Base-by-base conservation (phyloP, 345 rosid genomes). In the Bruguiera parviflora region DNA sequence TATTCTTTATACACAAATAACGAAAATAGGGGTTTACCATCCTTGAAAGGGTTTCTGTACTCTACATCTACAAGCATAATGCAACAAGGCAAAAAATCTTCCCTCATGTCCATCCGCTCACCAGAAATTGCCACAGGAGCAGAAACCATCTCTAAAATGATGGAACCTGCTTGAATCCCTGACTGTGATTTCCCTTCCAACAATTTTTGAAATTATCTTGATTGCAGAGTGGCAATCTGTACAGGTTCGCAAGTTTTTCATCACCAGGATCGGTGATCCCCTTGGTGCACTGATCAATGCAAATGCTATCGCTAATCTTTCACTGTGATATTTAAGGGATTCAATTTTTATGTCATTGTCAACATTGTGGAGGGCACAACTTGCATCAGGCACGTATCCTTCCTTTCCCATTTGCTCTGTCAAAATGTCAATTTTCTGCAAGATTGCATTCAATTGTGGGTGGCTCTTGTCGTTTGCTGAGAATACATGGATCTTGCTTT, bases 161-260 rank as follows among this genome's bases (percentile, higher is more conserved):
- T 91, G 96, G 78, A 89, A 94, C 77, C 97, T 88, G 77, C 86
- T 91, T 29, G 92, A 83, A 84, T 95, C 97, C 74, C 97, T 85
- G 10, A 92, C 85, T 21, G 90, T 87, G 27, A 92, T 92, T 75
- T 88, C 92, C 71, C 97, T 85, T 69, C 78, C 74, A 22, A 84
- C 91, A 55, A 89, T 81, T 82, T 87, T 94, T 2, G 96, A 88
- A 31, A 89, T 89, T 58, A 88, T 77, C 79, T 94, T 91, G 76
- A 94, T 94, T 11, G 96, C 92, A 62, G 85, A 85, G 75, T 94
- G 98, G 73, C 98, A 89, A 62, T 91, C 96, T 57, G 78, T 77
- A 72, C 98, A 91, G 43, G 96, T 86, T 73, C 97, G 77, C 71
- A 94, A 75, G 76, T 94, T 94, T 85, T 89, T 94, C 90, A 89